Evolutionary conservation across 2,329 filamentous ascomycete genomes (phyloP).

Genomic region (Orbilia brochopaga): DNA sequence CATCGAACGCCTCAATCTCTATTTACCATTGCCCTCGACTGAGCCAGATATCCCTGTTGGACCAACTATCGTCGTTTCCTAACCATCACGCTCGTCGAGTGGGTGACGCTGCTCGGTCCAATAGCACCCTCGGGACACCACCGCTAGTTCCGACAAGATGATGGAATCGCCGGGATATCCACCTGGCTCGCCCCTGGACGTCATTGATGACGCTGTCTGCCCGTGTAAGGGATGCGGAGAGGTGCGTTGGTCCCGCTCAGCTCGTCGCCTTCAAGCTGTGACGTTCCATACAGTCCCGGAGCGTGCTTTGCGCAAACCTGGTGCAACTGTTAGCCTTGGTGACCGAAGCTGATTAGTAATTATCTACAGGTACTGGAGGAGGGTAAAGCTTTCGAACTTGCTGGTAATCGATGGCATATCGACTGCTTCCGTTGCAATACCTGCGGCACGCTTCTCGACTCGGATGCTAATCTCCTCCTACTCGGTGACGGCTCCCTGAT

Average conservation of each 20-base stretch:
- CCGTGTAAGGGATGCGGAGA: conserved; percentile 93
- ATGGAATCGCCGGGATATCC: conserved; percentile 54
- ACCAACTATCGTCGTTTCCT: background rate
- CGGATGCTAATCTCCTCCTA: conserved; percentile 93
- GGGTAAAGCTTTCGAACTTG: conserved; percentile 96
- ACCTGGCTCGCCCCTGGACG: conserved; percentile 57
- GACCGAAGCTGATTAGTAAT: background rate
- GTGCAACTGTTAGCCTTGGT: conserved; percentile 9
- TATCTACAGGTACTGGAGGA: conserved; percentile 84
- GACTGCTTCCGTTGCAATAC: conserved; percentile 98
- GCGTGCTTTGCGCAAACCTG: conserved; percentile 51
- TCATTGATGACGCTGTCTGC: conserved; percentile 78
- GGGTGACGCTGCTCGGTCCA: background rate
- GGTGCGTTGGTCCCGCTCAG: conserved; percentile 61
- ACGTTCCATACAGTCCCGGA: background rate
- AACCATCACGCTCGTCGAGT: conserved; percentile 13
- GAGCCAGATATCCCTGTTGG: background rate
- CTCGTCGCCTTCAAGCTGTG: conserved; percentile 35
- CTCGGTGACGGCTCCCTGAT: conserved; percentile 97
- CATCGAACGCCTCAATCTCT: background rate
- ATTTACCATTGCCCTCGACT: background rate
- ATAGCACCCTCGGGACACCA: background rate
- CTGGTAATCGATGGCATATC: conserved; percentile 97
- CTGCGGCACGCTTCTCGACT: conserved; percentile 93
- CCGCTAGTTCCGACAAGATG: conserved; percentile 17